These are phyloP conservation scores for Scleroderma citrinum DNA, from an alignment of 768 basidiomycete genomes.

Conservation along the genomic window DNA sequence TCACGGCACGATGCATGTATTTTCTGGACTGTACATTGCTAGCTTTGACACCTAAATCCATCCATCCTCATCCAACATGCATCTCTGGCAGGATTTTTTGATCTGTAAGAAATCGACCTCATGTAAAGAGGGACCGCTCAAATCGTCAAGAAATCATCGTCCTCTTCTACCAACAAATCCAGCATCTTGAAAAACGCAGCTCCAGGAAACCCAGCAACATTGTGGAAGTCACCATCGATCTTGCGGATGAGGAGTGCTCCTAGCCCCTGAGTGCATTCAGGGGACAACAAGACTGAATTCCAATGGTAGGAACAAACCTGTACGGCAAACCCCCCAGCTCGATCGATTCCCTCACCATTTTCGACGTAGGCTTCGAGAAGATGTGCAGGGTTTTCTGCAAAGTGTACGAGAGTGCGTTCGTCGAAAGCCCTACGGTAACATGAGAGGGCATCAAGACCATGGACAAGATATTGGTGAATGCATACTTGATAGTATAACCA, in stretches of 20 bases:
- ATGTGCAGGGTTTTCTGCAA: constrained; percentile 54
- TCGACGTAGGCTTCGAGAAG: constrained; percentile 77
- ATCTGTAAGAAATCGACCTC: not conserved
- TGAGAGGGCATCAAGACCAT: not conserved
- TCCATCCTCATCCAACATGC: too few species aligned
- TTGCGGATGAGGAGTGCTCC: constrained; percentile 79
- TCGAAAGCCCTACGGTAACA: constrained; percentile 60
- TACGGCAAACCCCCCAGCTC: constrained; percentile 92
- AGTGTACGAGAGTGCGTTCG: constrained; percentile 75
- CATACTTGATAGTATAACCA: constrained; percentile 67
- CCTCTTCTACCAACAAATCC: constrained; percentile 66
- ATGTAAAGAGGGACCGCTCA: not conserved
- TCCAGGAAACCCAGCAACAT: constrained; percentile 90
- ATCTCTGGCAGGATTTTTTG: too few species aligned
- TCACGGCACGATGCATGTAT: too few species aligned
- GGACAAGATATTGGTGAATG: not conserved
- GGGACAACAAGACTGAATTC: not conserved
- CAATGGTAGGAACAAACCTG: constrained; percentile 48
- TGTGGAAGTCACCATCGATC: constrained; percentile 85
- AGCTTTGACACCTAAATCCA: too few species aligned
- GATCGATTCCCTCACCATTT: constrained; percentile 77
- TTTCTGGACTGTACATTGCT: too few species aligned
- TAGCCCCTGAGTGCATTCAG: constrained; percentile 47
- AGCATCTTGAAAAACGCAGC: constrained; percentile 77
- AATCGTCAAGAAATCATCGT: constrained; percentile 57